A percentile compares a stretch with the other conserved stretches of the same genome.
These are phyloP conservation scores for Magnusiomyces paraingens DNA, from an alignment of 1,139 yeast species.

Conservation along the genomic window DNA sequence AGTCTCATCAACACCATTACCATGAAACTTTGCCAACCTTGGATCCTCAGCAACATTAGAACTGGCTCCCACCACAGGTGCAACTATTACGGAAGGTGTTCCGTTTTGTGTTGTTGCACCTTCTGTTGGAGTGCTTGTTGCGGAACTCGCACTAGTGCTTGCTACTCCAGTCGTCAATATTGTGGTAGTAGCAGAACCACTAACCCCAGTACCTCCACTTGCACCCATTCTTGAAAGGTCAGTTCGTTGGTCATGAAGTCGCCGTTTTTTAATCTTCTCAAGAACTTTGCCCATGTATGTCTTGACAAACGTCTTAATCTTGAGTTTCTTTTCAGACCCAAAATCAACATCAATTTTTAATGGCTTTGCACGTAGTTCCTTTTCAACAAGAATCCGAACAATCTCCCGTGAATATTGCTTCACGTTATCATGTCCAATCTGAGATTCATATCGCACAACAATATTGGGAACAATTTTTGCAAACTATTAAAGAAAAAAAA, in stretches of 20 bases:
- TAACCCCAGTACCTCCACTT: not conserved
- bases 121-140: not conserved
- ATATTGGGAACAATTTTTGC: slow-evolving; percentile 78
- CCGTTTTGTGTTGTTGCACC: not conserved
- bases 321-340: slow-evolving; percentile 52
- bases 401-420: slow-evolving; percentile 78
- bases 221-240: not conserved
- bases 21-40: no score
- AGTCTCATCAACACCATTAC: no score
- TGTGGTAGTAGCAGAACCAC: not conserved
- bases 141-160: not conserved
- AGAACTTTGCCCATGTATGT: slow-evolving; percentile 64
- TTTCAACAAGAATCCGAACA: slow-evolving; percentile 53
- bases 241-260: not conserved
- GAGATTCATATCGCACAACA: slow-evolving; percentile 57
- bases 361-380: slow-evolving; percentile 41
- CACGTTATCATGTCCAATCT: slow-evolving; percentile 64
- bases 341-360: slow-evolving; percentile 31
- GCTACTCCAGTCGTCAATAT: not conserved
- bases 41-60: no score
- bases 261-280: slow-evolving; percentile 1
- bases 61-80: not conserved
- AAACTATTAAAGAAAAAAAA: slow-evolving; percentile 31
- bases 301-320: slow-evolving; percentile 58
- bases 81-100: not conserved